Evolutionary conservation across 495 filamentous ascomycete species (phyloP), one percentile per base, ranked within the genome.

Genomic region (Penicillium herquei): DNA sequence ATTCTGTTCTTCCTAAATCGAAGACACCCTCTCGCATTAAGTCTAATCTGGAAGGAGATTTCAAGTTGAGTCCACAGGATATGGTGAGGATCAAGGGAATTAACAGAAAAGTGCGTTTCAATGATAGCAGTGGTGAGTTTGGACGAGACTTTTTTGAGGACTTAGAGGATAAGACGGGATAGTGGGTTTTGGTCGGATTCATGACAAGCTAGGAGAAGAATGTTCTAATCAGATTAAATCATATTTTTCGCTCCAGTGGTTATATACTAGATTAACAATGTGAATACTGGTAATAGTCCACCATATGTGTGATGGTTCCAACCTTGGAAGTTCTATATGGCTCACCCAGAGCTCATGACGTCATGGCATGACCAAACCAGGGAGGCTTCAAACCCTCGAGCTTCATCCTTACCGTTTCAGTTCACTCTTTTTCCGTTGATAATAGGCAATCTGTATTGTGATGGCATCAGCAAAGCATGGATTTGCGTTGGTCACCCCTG

Each of bases 1-100:
- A 82, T 31, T 74, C 73, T 6, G 86, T 91, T 10, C 75, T 92
- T 46, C 85, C 87, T 3, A 92, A 91, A 74, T 80, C 76, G 39
- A 81, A 80, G 61, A 79, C 80, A 0, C 77, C 79, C 0, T 63
- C 65, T 21, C 60, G 84, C 7, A 87, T 88, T 56, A 71, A 68
- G 60, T 57, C 54, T 12, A 88, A 87, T 57, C 56, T 87, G 13
- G 81, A 81, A 34, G 80, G 77, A 1, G 83, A 84, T 47, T 87
- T 88, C 59, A 78, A 80, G 65, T 65, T 88, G 1, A 66, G 62
- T 1, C 63, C 63, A 0, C 65, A 65, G n/a, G 83, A 86, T 53
- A 61, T 86, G 63, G 62, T 77, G 62, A 78, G 75, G 68, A 81
- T 86, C 57, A 68, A 73, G 18, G 65, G 50, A 1, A 65, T 84